A percentile compares a stretch with the other conserved stretches of the same genome.
Evolutionary conservation across 1,139 yeast genomes (phyloP).

Genomic region (Hanseniaspora sp.): DNA sequence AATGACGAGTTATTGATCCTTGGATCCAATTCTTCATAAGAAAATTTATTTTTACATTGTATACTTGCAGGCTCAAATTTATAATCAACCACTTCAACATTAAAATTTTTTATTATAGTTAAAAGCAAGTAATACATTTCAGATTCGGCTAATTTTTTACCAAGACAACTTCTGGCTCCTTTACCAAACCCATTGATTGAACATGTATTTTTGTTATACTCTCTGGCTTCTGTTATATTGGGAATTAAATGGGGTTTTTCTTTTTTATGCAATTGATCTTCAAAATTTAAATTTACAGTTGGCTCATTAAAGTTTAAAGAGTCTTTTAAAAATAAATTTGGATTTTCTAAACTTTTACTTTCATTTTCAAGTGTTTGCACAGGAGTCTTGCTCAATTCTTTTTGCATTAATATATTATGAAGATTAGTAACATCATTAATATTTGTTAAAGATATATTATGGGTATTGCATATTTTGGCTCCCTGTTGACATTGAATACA

Average conservation of each 20-base stretch:
- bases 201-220: neutral
- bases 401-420: too few species aligned
- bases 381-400: too few species aligned
- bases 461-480: too few species aligned
- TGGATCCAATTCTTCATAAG: constrained; percentile 8
- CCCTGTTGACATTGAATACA: neutral
- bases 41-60: neutral
- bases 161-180: constrained; percentile 8
- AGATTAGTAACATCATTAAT: too few species aligned
- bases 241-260: too few species aligned
- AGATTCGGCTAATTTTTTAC: constrained; percentile 4
- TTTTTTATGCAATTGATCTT: too few species aligned
- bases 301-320: too few species aligned
- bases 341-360: too few species aligned
- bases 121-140: constrained; percentile 5
- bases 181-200: constrained; percentile 12
- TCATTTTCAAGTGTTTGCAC: too few species aligned
- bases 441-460: too few species aligned
- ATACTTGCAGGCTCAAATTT: neutral
- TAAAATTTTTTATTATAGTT: neutral
- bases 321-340: too few species aligned
- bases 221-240: neutral
- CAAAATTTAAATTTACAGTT: too few species aligned
- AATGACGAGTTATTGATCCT: constrained; percentile 5
- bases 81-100: neutral